Base-by-base conservation (phyloP, 768 basidiomycete species). In the Saitozyma podzolica region DNA sequence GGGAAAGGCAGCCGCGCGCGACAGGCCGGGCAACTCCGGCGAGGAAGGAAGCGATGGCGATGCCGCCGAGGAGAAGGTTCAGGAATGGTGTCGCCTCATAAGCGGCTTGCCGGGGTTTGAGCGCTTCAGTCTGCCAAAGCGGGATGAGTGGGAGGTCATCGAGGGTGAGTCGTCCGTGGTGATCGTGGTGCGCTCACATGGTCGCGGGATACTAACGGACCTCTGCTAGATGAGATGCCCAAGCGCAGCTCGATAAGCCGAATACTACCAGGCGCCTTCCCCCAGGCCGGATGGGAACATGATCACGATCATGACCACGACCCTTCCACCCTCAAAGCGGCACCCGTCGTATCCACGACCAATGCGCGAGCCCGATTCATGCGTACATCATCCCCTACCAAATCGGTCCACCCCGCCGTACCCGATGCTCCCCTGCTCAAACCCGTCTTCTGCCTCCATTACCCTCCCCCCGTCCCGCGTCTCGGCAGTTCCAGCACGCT, bases 101-200 rank as follows among this genome's bases (percentile, higher is more conserved):
- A 51, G 17, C 17, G 29, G 40, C 2, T 43, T 67, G 17, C 45
- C 51, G 42, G 66, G 66, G 13, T 67, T 53, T 47, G 13, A 45
- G 43, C 48, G 40, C 11, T 49, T 58, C 16, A 20, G 13, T 16
- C 9, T 29, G 6, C 29, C 56, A 1, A 56, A 63, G 45, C 47
- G 47, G 13, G 73, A 75, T 29, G 66, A 63, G 47, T 75, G 73
- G 70, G 68, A 75, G 53, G 59, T 72, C 8, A 51, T 75, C 42
- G 57, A 70, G n/a, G 64, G 73, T 75, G 50, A 67, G 73, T 54
- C 29, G 10, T 57, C 6, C 29, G 20, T 17, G 20, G 8, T 20
- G 4, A n/a, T n/a, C n/a, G n/a, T n/a, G n/a, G n/a, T n/a, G n/a
- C n/a, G n/a, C n/a, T n/a, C n/a, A n/a, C n/a, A n/a, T n/a, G n/a